A percentile compares a stretch with the other conserved stretches of the same genome.
Evolutionary conservation across 495 filamentous ascomycete species (phyloP).

Genomic region (Neurospora sp.): DNA sequence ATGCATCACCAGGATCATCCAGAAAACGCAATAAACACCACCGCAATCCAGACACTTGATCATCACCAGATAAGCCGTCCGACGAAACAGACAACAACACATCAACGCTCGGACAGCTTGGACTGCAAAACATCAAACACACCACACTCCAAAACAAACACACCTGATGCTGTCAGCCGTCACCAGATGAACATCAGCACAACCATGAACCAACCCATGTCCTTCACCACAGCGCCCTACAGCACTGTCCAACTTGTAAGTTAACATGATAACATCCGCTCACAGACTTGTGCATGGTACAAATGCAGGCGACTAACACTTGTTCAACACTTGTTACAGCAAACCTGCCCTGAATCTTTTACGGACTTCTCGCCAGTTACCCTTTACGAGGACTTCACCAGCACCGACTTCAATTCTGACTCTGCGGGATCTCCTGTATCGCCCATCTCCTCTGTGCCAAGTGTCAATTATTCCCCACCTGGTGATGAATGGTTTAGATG

Average conservation of each 20-base stretch:
- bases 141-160: not conserved
- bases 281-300: not conserved
- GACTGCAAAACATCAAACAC: not conserved
- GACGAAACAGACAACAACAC: not conserved
- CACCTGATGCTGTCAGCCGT: not conserved
- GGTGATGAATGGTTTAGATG: conserved; percentile 8
- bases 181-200: not conserved
- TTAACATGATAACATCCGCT: not conserved
- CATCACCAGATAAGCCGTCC: not conserved
- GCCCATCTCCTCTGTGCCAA: conserved; percentile 16
- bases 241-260: not conserved
- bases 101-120: not conserved
- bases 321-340: conserved; percentile 5
- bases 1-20: not conserved
- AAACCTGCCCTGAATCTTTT: conserved; percentile 2
- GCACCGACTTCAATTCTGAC: conserved; percentile 20
- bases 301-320: conserved; percentile 1
- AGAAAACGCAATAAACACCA: not conserved
- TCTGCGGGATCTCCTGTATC: conserved; percentile 19
- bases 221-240: not conserved
- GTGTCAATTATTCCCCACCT: conserved; percentile 11
- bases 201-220: not conserved
- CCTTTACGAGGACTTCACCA: conserved; percentile 13
- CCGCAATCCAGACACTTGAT: not conserved
- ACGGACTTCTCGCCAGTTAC: conserved; percentile 16